Evolutionary conservation across 352 stramenopile genomes (phyloP), one percentile per base, ranked within the genome.

Genomic region (Peronospora farinosa): DNA sequence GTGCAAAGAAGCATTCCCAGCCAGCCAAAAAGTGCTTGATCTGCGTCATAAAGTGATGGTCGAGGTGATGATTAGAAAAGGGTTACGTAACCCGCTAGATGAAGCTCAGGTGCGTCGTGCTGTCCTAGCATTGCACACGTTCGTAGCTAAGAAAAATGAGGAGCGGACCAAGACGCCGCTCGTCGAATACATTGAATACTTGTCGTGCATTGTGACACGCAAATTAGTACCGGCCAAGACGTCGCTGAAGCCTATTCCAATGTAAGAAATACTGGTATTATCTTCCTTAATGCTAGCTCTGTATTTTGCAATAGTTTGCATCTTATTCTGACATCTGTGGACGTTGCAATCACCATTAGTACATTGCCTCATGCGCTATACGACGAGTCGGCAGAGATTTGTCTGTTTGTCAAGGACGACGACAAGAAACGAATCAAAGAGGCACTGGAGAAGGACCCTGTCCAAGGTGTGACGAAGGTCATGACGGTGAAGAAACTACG

Each of bases 351-450:
- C 21, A 19, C 16, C 30, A n/a, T 12, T 45, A 88, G 77, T 44
- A 63, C 69, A 12, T 43, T 92, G 28, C 77, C 78, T 5, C 70
- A 89, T 48, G 69, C 74, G 39, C 51, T 89, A 17, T 62, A 70
- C 36, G 74, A 69, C 33, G 72, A 79, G 38, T 63, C 64, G 37
- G 66, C 61, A 35, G 78, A 92, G 51, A 76, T 86, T 53, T 92
- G 80, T 44, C 54, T 92, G 31, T 79, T 92, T 47, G 80, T 92
- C 32, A 92, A 92, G 57, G 78, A 88, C 56, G 62, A 75, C 10
- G 83, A 94, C 71, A 92, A 92, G 71, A 70, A 84, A 47, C 73
- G 78, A 44, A 87, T 92, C 60, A 92, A 89, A 54, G 70, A 79
- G 37, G 69, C 69, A 31, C 53, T 94, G 32, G 66, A 53, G 5